Evolutionary conservation across 2,329 filamentous ascomycete genomes (phyloP), one percentile per base, ranked within the genome.

Genomic region (Chaetomium olivaceum): DNA sequence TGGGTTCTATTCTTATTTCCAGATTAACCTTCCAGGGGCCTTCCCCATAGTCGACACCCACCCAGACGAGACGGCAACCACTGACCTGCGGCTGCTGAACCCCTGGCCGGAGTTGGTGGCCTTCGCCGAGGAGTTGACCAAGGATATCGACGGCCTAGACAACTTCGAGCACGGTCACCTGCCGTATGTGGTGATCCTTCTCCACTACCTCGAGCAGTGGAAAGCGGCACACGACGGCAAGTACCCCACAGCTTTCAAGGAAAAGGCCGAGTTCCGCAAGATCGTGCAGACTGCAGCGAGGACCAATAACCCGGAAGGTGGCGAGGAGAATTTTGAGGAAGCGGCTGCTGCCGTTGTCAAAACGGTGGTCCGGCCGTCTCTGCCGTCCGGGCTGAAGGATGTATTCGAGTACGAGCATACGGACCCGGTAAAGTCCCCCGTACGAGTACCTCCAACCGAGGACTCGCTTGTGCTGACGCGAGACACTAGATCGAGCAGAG

Each of bases 301-400:
- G 71, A 91, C 81, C 59, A 81, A 89, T 71, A 96, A 88, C 65
- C 77, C 92, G 0, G 93, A 96, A 76, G 93, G 93, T 55, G 91
- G 91, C 64, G 95, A 99, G 75, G 95, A 99, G 80, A 99, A 99
- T 77, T 99, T 93, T 74, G 92, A 97, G 67, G 95, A 99, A 78
- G 96, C 95, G 4, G 88, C 89, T 55, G 88, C 87, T 16, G 92
- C 93, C 5, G 93, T 98, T 0, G 82, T 98, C 73, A 96, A 96
- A 77, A 91, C 90, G n/a, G 81, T 99, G 36, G 88, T 89, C 52
- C 80, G 83, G 21, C 87, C 89, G 55, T 85, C 85, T 29, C 77
- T 96, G 23, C 88, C 90, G 50, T 86, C 86, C 54, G 85, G 88
- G 2, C 84, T 96, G 50, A 87, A 85, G 68, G 88, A 94, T 69